Evolutionary conservation across 2,329 filamentous ascomycete species (phyloP), one percentile per base, ranked within the genome.

Genomic region (Diaporthe humulicola): DNA sequence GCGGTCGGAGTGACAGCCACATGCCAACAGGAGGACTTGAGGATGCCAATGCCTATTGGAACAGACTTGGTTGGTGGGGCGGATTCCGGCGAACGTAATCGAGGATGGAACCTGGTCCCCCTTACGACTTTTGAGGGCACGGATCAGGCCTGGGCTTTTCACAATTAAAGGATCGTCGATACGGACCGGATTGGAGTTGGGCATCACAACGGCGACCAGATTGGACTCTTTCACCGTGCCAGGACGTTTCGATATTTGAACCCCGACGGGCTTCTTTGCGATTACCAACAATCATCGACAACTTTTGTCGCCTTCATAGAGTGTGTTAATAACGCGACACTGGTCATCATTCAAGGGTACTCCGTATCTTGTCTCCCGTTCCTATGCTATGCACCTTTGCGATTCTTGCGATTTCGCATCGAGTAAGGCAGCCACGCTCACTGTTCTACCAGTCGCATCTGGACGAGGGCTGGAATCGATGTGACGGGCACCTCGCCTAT

Each of bases 321-420:
- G 50, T 45, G 42, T 52, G 45, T 72, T 72, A 64, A 33, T 72
- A 48, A 72, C 40, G 33, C 72, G 73, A 42, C 69, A 50, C 33
- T 38, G 33, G 40, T 58, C 54, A 71, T 45, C 70, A 64, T 56
- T 30, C 36, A 19, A 64, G 60, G 70, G 77, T 79, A 6, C 76
- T 76, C 25, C 50, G 56, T 25, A 38, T n/a, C 30, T 12, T 36
- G 36, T 33, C 17, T 33, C 25, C n/a, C 25, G 22, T n/a, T 15
- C n/a, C 5, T 22, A 56, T 60, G 45, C 57, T 33, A 54, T 64
- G 48, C 40, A n/a, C 36, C 48, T 19, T 28, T 50, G 14, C 57
- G 40, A 38, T 36, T 15, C 60, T 64, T 45, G 40, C 40, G 40
- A 25, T 17, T 50, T 28, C 64, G 33, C 33, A 17, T 36, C 33